These are phyloP conservation scores for Pseudozyma sp. DNA, from an alignment of 1,284 basidiomycete genomes.

Conservation along the genomic window DNA sequence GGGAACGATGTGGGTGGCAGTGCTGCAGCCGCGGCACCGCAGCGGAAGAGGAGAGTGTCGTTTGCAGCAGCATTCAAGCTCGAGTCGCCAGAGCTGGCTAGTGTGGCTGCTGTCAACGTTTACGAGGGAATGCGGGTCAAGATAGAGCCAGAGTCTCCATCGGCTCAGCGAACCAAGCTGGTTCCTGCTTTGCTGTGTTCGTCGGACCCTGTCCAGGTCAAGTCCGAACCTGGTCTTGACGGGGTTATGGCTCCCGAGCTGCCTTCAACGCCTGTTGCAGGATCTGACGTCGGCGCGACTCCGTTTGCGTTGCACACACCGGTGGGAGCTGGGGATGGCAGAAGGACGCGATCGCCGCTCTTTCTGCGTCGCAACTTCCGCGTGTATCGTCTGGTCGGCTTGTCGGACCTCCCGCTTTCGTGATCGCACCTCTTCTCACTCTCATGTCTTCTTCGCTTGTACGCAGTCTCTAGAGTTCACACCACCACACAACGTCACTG, in stretches of 20 bases:
- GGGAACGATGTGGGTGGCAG: background rate
- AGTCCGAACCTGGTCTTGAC: conserved; percentile 8
- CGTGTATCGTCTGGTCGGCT: conserved; percentile 21
- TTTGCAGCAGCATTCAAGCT: conserved; percentile 6
- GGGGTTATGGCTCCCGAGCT: background rate
- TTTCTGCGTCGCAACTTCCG: conserved; percentile 40
- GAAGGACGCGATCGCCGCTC: conserved; percentile 4
- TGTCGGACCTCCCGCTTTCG: conserved; percentile 18
- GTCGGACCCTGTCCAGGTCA: background rate
- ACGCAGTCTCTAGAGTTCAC: background rate
- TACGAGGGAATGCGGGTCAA: conserved; percentile 1
- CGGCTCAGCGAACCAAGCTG: background rate
- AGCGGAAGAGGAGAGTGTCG: conserved; percentile 4
- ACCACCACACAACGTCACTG: background rate
- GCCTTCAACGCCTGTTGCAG: background rate
- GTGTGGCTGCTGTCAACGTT: background rate
- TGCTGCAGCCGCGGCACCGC: background rate
- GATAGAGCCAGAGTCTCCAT: conserved; percentile 17
- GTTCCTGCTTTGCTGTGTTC: background rate
- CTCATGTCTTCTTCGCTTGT: background rate
- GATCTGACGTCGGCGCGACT: background rate
- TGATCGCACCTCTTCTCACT: background rate
- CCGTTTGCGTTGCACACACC: background rate
- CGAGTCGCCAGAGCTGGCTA: background rate
- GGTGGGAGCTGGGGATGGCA: background rate